phyloP scores from a whole-genome alignment of 2,329 filamentous ascomycete species.

The Colletotrichum plurivorum region DNA sequence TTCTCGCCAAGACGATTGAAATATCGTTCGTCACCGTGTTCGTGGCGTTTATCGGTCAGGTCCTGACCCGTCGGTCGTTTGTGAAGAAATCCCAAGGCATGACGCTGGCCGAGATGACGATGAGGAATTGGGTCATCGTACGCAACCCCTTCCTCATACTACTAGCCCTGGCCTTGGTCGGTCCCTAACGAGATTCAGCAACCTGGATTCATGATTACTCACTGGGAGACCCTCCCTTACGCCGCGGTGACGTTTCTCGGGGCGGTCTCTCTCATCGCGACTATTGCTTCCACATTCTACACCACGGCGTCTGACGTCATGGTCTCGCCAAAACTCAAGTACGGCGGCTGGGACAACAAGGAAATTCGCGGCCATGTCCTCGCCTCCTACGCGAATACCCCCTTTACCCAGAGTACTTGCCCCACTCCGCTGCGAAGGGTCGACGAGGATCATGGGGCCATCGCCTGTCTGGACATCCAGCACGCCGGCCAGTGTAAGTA shows the following conservation, averaged over 20 bases:
- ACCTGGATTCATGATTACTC: constrained; percentile 80
- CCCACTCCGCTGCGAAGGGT: constrained; percentile 69
- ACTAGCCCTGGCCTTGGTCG: not conserved
- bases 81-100: constrained; percentile 73
- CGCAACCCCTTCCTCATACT: constrained; percentile 35
- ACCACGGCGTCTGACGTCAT: constrained; percentile 83
- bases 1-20: constrained; percentile 84
- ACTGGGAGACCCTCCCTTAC: constrained; percentile 75
- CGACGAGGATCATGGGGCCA: constrained; percentile 57
- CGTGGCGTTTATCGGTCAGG: constrained; percentile 81
- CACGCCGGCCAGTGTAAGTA: constrained; percentile 73
- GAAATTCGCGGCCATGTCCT: constrained; percentile 70
- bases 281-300: constrained; percentile 78
- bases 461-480: constrained; percentile 77
- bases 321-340: constrained; percentile 79
- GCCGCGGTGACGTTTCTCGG: constrained; percentile 76
- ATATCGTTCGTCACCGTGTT: constrained; percentile 84
- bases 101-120: constrained; percentile 82
- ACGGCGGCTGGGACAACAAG: constrained; percentile 64
- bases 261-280: constrained; percentile 73
- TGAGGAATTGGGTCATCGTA: constrained; percentile 80
- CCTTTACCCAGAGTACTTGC: constrained; percentile 70
- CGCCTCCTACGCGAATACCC: constrained; percentile 74
- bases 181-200: constrained; percentile 54
- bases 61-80: constrained; percentile 78